Evolutionary conservation across 805 yeast genomes (phyloP), one percentile per base, ranked within the genome.

Genomic region (Starmerella floris): DNA sequence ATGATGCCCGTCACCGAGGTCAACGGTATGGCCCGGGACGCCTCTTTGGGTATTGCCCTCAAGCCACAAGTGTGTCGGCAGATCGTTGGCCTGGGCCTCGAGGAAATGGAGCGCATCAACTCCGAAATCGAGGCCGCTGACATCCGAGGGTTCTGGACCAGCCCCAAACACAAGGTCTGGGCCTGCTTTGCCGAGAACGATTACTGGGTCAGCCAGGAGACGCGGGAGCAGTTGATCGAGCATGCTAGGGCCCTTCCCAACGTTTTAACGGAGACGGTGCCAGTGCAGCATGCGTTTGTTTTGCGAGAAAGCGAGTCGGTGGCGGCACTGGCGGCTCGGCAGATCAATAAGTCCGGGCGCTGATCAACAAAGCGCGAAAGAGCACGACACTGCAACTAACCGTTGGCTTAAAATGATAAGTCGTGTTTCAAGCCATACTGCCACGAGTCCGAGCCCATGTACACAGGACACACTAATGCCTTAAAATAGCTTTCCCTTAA

Each of bases 221-320:
- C 83, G 1, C 65, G 80, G 35, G 64, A 5, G 13, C 22, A 5
- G 9, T 11, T 31, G 17, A 13, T 71, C 30, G 46, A 60, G 20
- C 10, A 58, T 64, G 31, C 67, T 69, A 49, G 56, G 62, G 21
- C 56, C 22, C 36, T 32, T 57, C 30, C 50, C 53, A 59, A 61
- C 30, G 56, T 62, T 1, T 46, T 51, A 5, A 56, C 68, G 22
- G 52, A 52, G 15, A 59, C 66, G 40, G 61, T 62, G 6, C 64
- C 65, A 9, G 67, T 76, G 27, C 62, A 67, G 8, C 84, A 78
- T 55, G 68, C 79, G 31, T 77, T 78, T 56, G 77, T 83, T 53
- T 66, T 78, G 11, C 62, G 66, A 35, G 74, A 74, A 46, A 73
- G 76, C 53, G 52, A 50, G 25, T 46, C 48, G 54, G 69, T 76